These are phyloP conservation scores for Talaromyces sp. DNA, from an alignment of 2,329 filamentous ascomycete species.

Conservation along the genomic window DNA sequence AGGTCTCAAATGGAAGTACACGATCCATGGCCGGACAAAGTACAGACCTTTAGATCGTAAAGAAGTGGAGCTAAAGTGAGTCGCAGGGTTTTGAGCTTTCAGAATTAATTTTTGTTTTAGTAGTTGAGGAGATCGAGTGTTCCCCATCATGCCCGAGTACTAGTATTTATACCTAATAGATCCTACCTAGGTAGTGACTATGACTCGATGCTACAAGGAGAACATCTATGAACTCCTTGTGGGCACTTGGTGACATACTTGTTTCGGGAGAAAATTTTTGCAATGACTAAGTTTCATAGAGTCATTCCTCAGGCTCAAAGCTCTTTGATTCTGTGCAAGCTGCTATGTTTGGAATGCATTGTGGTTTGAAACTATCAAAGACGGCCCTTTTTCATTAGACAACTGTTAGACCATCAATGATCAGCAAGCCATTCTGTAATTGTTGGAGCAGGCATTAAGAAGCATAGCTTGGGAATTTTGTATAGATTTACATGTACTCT, in stretches of 20 bases:
- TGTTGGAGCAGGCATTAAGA: background rate
- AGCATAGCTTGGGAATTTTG: background rate
- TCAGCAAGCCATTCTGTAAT: background rate
- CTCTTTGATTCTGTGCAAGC: background rate
- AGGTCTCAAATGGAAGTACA: background rate
- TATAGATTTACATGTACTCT: background rate
- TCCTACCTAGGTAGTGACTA: background rate
- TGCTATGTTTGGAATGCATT: background rate
- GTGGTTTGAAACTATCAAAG: background rate
- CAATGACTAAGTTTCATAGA: background rate
- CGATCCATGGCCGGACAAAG: background rate
- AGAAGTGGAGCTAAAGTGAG: background rate
- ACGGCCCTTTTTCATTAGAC: background rate
- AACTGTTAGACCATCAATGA: background rate
- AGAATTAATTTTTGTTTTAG: background rate
- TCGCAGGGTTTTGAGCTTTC: background rate
- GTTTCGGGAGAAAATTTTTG: background rate
- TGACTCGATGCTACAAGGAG: background rate
- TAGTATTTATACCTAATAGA: background rate
- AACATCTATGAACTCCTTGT: background rate
- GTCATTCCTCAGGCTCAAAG: background rate
- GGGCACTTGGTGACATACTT: background rate
- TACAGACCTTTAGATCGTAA: background rate
- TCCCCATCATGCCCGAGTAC: background rate
- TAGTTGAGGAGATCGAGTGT: background rate